Base-by-base conservation (phyloP, 2,329 filamentous ascomycete genomes). In the Incumbomyces lentus region DNA sequence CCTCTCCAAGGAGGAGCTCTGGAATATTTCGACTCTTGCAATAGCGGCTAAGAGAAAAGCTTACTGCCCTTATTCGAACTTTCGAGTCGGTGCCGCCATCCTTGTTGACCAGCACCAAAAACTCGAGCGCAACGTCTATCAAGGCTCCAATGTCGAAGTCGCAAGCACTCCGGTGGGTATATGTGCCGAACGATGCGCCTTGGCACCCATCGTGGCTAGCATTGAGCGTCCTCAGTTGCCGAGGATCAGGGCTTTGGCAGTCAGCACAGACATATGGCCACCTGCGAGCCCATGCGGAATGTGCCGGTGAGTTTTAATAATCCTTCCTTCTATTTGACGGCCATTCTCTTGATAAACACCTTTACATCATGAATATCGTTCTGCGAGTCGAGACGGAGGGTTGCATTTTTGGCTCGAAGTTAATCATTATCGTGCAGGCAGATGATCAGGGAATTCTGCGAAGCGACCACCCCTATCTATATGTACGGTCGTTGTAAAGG, bases 91-190 rank as follows among this genome's bases (percentile, higher is more conserved):
- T 52, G 82, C 85, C 41, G 81, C 84, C 30, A 67, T 96, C 50
- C 79, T 96, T 51, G 74, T 78, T 6, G 52, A 64, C 10, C 66
- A 42, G 11, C 16, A 72, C 26, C 64, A 67, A 48, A 78, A 73
- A 55, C 73, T 35, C 16, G 13, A n/a, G 13, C 5, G 6, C 33
- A 35, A n/a, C 16, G 11, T 35, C 13, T 35, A 88, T 48, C 70
- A 75, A 38, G 92, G 92, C 46, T 88, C 86, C 52, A 95, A 95
- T 62, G 80, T 96, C 51, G 92, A 98, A 69, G 95, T 96, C 62
- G 89, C 87, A 1, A 73, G 84, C 22, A 96, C 94, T 62, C 90
- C 92, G 0, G 89, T 95, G 5, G 87, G 87, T n/a, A 93, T 86
- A 2, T 96, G 92, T 65, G 92, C 92, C 12, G 92, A 98, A 74